Evolutionary conservation across 164 flowering plant genomes (phyloP), one percentile per base, ranked within the genome.

Genomic region (Vitis labrusca): DNA sequence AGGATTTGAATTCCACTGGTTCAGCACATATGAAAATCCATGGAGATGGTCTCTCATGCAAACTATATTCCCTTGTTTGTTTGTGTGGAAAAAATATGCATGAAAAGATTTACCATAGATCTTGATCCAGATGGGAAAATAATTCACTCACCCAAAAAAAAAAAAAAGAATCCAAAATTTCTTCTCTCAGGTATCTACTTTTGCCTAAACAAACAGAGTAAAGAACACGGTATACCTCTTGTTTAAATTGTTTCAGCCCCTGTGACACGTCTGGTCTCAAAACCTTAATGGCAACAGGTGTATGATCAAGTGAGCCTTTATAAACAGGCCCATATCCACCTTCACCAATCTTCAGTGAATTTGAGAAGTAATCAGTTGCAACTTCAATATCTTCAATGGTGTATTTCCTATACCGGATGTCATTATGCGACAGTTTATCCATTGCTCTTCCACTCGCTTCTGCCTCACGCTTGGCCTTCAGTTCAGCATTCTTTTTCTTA

Each of bases 261-360:
- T 89, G 88, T 29, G 86, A 66, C 17, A 81, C 77, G 73, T 87
- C 92, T 11, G 91, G 78, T 64, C 85, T 75, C 65, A 92, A 76
- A 68, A 85, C 76, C 79, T 91, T 91, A 51, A 92, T 85, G 19
- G 96, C 97, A n/a, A 89, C 92, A 5, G 77, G 70, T 0, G 85
- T 85, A 67, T 88, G 81, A 73, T 86, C 88, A 52, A 92, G 85
- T 12, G 50, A 50, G 49, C 67, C 89, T 76, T 70, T 80, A 62
- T 72, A 92, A 29, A 92, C 97, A 47, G 97, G 96, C 47, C 97
- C 96, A 81, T 92, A 92, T 17, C 94, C 97, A 19, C 97, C 97
- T 82, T 91, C 97, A 47, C 97, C 97, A 61, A 91, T 83, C 80
- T 88, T 86, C 37, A 61, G 59, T 4, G 75, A 65, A 13, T 11